Base-by-base conservation (phyloP, 1,139 yeast genomes). In the Debaryomycetaceae sp. region DNA sequence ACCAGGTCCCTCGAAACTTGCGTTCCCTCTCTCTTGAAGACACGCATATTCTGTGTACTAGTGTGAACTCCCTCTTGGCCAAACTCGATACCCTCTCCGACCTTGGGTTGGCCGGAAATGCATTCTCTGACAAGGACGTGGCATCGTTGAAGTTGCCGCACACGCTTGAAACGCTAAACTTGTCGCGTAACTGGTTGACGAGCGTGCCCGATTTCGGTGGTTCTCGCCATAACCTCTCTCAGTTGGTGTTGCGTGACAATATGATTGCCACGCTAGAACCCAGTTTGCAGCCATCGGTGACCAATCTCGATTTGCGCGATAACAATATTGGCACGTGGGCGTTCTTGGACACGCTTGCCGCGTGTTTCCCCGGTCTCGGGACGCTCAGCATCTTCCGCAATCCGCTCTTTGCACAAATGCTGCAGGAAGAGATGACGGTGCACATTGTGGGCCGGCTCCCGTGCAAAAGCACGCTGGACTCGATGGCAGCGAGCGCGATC, bases 311-410 rank as follows among this genome's bases (percentile, higher is more conserved):
- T 41, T 32, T 79, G 13, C 47, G 79, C 19, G 41, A 56, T 34
- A 78, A 77, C 41, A 21, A 35, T 0, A 52, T 79, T 1, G 23
- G 36, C 0, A 25, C 42, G 0, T 80, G 83, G 81, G 33, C 36
- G 0, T 59, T 51, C 7, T 45, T 81, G 3, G 85, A 77, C 36
- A 15, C 26, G 0, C 14, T 63, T 21, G 35, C 47, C 1, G 19
- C n/a, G 4, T 21, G 22, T 2, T 39, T 73, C 4, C 71, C 74
- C 0, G 37, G 49, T 6, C 42, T 80, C 4, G 30, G 34, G 2
- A 55, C 63, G 6, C 44, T 79, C 2, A 56, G 73, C 25, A 53
- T 80, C 15, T 62, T 63, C 32, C 57, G 58, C 4, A 78, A 78
- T 38, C 77, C 82, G 0, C 24, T 79, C 1, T 61, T 63, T 34